Conservation (phyloP, 129 eudicot species). For the Cynara cardunculus region DNA sequence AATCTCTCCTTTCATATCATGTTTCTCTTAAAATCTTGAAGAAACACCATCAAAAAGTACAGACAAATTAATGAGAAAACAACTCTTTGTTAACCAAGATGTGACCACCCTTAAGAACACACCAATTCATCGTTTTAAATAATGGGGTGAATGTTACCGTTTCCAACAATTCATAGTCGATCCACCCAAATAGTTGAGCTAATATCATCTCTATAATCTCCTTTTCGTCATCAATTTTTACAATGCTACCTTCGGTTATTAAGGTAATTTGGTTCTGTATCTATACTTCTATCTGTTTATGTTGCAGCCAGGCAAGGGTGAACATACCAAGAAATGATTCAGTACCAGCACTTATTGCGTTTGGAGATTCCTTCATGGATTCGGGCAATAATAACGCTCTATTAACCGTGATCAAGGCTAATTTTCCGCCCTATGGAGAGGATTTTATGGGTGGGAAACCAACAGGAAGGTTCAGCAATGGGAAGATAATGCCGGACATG, state of each 20-base stretch:
- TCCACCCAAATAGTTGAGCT: not conserved
- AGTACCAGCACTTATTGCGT: slow-evolving; percentile 45
- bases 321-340: slow-evolving; percentile 25
- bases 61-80: not conserved
- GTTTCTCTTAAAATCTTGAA: too few relatives aligned
- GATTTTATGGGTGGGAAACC: slow-evolving; percentile 60
- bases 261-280: not conserved
- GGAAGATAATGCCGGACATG: slow-evolving; percentile 47
- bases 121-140: not conserved
- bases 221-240: not conserved
- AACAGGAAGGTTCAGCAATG: slow-evolving; percentile 59
- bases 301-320: slow-evolving; percentile 1
- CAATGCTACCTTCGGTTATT: not conserved
- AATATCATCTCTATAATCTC: not conserved
- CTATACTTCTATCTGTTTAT: not conserved
- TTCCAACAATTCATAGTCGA: not conserved
- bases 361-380: slow-evolving; percentile 65
- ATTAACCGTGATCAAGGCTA: slow-evolving; percentile 34
- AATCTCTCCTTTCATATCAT: too few relatives aligned
- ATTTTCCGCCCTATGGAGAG: slow-evolving; percentile 57
- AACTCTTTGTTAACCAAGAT: not conserved
- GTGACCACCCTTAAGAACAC: not conserved
- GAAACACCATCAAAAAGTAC: not conserved
- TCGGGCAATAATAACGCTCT: slow-evolving; percentile 52
- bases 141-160: not conserved